Evolutionary conservation across 2,329 filamentous ascomycete species (phyloP), one percentile per base, ranked within the genome.

Genomic region (Fragosphaeria purpurea): DNA sequence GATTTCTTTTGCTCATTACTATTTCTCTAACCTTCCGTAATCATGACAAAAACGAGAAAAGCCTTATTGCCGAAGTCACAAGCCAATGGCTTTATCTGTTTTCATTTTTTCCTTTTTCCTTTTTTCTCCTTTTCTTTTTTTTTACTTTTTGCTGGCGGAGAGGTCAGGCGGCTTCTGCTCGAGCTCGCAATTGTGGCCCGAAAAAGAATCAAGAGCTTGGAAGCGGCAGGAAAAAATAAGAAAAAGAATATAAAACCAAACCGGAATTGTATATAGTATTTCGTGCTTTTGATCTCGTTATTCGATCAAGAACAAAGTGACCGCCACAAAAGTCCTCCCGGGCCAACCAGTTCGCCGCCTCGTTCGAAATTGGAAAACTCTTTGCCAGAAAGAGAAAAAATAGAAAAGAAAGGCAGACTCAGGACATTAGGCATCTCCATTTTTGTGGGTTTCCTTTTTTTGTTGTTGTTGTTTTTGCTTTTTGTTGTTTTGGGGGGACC

Each of bases 311-410:
- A 22, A 22, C 22, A 22, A 22, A 22, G 22, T 22, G 22, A 22
- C 22, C 22, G 22, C 22, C 22, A 22, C 22, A 22, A 37, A 7
- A 11, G 7, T 37, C 35, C 11, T 37, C 35, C 40, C 41, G 6
- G 31, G 37, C 35, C 47, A 44, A 44, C 47, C 47, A 44, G 33
- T 44, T 38, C n/a, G 46, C 33, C 13, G 47, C 47, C 35, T 49
- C 39, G 47, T 35, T 6, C 40, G n/a, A 11, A 38, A 22, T 9
- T 31, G 33, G 10, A 46, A 6, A 38, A 39, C 39, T n/a, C 9
- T 4, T 7, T 22, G 22, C 22, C 22, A 31, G 13, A 30, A 32
- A 7, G 7, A 34, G 12, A 22, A 44, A 35, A 12, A 33, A 22
- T 38, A 43, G 40, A n/a, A 5, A 44, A 49, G 38, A 43, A 35